These are phyloP conservation scores for Mycena alexandri DNA, from an alignment of 768 basidiomycete species.

Conservation along the genomic window DNA sequence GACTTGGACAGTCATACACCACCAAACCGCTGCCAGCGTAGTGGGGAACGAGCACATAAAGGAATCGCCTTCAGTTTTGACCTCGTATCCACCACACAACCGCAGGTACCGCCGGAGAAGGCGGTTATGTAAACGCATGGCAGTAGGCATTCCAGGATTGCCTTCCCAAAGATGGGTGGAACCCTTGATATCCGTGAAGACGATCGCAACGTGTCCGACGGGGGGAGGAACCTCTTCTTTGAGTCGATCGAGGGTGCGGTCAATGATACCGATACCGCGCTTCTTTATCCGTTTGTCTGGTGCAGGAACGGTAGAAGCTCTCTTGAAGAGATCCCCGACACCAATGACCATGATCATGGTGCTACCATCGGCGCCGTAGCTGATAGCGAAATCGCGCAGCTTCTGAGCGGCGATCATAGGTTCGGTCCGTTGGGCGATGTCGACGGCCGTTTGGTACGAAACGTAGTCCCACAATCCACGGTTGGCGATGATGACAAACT, in stretches of 20 bases:
- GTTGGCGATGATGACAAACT: constrained; percentile 97
- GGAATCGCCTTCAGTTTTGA: constrained; percentile 99
- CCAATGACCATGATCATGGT: constrained; percentile 99
- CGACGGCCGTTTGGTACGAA: constrained; percentile 95
- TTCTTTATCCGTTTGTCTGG: constrained; percentile 53
- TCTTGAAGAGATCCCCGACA: constrained; percentile 80
- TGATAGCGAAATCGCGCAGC: constrained; percentile 95
- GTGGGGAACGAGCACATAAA: constrained; percentile 99
- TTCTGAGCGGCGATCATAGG: constrained; percentile 93
- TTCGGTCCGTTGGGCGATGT: constrained; percentile 81
- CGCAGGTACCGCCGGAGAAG: constrained; percentile 88
- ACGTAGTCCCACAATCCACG: constrained; percentile 94
- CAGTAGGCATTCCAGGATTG: constrained; percentile 94
- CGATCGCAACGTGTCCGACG: constrained; percentile 88
- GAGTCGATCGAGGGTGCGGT: constrained; percentile 73
- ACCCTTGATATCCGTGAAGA: constrained; percentile 98
- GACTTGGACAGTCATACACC: constrained; percentile 89
- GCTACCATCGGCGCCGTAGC: constrained; percentile 93
- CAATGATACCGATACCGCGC: constrained; percentile 55
- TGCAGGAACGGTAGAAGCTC: constrained; percentile 35
- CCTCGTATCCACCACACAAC: constrained; percentile 95
- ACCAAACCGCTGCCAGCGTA: constrained; percentile 87
- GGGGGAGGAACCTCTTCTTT: constrained; percentile 88
- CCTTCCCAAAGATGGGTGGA: constrained; percentile 97
- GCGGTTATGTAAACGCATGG: constrained; percentile 91